Evolutionary conservation across 2,329 filamentous ascomycete species (phyloP), one percentile per base, ranked within the genome.

Genomic region (Hymenoscyphus albidus): DNA sequence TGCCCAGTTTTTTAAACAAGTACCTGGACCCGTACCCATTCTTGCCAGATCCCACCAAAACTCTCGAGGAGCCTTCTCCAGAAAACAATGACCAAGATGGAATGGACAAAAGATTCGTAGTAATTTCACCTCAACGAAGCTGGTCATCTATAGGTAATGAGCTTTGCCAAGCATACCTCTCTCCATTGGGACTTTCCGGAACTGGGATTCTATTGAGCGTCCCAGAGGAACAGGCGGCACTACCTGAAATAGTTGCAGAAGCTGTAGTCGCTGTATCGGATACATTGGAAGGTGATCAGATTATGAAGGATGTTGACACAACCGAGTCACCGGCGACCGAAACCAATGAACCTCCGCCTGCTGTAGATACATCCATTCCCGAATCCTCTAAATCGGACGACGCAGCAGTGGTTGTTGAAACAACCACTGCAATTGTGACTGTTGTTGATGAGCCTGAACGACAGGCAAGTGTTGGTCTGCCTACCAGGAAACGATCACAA

Each of bases 21-120:
- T 81, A 83, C 61, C 75, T 88, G 18, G 87, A 89, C 62, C 86
- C 86, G 0, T 81, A 88, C n/a, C 81, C 85, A 1, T 88, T 85
- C 72, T 78, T 89, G 0, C 85, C 85, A 0, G 77, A 88, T 62
- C 80, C 81, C 1, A 82, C 81, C 1, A 76, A 64, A 74, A 56
- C 58, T 5, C 54, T 67, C 10, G 62, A 40, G 14, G 39, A 40
- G 14, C 35, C 56, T 35, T 12, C 38, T 14, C 32, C 40, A 48
- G 14, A 22, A n/a, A 31, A 27, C 14, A 5, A n/a, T 32, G 3
- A 18, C 18, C 18, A 14, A 27, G 42, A 59, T 44, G 18, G 65
- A 71, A 59, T 63, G 5, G 58, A 69, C 48, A 58, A 58, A n/a
- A 65, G 65, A 5, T 62, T 62, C 56, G 56, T 66, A 1, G 60